A percentile compares a stretch with the other conserved stretches of the same genome.
phyloP scores from a whole-genome alignment of 495 filamentous ascomycete genomes.

The Pseudevernia furfuracea region DNA sequence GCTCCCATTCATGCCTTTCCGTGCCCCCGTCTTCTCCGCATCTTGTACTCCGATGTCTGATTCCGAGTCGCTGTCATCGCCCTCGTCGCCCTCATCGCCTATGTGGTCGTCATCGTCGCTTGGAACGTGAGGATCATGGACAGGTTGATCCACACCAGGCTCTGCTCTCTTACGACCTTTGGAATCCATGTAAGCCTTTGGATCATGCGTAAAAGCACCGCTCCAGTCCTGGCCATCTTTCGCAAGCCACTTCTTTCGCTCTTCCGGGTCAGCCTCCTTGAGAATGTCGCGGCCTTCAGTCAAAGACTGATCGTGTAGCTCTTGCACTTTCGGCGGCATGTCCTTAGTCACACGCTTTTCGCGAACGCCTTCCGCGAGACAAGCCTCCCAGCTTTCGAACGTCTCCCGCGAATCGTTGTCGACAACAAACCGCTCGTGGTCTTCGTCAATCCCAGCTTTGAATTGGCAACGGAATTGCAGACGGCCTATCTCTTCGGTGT shows the following conservation, averaged over 20 bases:
- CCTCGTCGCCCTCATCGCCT: slow-evolving; percentile 36
- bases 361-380: slow-evolving; percentile 75
- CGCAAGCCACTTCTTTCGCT: slow-evolving; percentile 69
- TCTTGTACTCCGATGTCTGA: slow-evolving; percentile 43
- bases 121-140: slow-evolving; percentile 50
- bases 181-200: slow-evolving; percentile 46
- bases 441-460: slow-evolving; percentile 82
- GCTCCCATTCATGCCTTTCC: slow-evolving; percentile 23
- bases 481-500: slow-evolving; percentile 71
- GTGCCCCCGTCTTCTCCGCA: slow-evolving; percentile 30
- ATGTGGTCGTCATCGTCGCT: slow-evolving; percentile 38
- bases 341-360: slow-evolving; percentile 56
- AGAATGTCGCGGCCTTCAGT: slow-evolving; percentile 73
- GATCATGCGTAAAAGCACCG: slow-evolving; percentile 71
- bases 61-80: slow-evolving; percentile 34
- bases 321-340: slow-evolving; percentile 55
- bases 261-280: slow-evolving; percentile 55
- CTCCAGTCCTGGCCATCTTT: slow-evolving; percentile 81
- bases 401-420: slow-evolving; percentile 89
- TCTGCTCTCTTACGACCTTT: slow-evolving; percentile 46
- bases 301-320: slow-evolving; percentile 72
- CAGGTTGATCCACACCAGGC: slow-evolving; percentile 47
- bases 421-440: slow-evolving; percentile 72
- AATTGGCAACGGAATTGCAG: slow-evolving; percentile 71
- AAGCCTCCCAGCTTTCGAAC: slow-evolving; percentile 90